phyloP scores from a whole-genome alignment of 306 rosid genomes.

The Castanospermum australe region DNA sequence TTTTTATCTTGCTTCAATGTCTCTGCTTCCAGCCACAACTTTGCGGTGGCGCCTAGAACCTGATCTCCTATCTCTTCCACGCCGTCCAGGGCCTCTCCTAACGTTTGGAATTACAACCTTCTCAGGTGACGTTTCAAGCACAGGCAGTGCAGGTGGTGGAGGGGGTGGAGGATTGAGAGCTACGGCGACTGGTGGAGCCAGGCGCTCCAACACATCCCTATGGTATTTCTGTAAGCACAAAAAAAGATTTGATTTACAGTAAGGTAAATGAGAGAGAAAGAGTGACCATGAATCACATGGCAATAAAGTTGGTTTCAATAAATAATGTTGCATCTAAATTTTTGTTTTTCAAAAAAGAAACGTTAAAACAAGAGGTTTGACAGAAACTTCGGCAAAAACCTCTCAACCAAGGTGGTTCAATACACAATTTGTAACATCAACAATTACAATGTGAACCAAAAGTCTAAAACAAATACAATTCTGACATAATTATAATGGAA shows the following conservation, averaged over 20 bases:
- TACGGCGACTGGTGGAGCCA: constrained; percentile 43
- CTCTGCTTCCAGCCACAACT: constrained; percentile 55
- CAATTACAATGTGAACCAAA: neutral
- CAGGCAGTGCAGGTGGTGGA: constrained; percentile 24
- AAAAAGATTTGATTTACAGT: neutral
- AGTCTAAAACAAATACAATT: neutral
- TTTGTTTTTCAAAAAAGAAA: neutral
- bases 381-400: neutral
- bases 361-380: neutral
- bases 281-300: neutral
- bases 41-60: constrained; percentile 73
- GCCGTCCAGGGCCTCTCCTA: constrained; percentile 54
- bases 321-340: neutral
- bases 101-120: constrained; percentile 27
- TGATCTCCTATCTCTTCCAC: constrained; percentile 60
- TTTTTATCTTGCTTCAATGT: constrained; percentile 38
- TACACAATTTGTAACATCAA: neutral
- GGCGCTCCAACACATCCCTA: constrained; percentile 49
- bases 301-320: neutral
- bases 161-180: constrained; percentile 46
- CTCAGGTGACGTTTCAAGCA: constrained; percentile 33
- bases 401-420: neutral
- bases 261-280: neutral
- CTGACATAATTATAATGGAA: neutral
- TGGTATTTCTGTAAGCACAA: constrained; percentile 73